Conservation (phyloP, 2,329 filamentous ascomycete species). For the Fusarium chuoi region DNA sequence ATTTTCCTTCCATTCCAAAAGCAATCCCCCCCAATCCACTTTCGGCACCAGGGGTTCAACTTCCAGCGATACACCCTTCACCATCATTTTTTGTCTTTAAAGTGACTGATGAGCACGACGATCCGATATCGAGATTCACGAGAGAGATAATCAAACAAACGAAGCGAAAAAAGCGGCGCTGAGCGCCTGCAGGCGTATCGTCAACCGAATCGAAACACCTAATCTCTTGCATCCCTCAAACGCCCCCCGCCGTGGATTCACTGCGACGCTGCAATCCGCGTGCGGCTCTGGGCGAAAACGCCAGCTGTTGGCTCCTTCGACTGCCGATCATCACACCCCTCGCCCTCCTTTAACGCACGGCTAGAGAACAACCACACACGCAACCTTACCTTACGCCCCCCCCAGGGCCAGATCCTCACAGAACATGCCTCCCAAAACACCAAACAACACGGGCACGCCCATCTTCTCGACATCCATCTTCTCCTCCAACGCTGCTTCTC, state of each 20-base stretch:
- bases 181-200: constrained; percentile 8
- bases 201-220: not conserved
- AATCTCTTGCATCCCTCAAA: not conserved
- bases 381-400: not conserved
- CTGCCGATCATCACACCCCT: constrained; percentile 27
- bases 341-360: constrained; percentile 13
- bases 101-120: not conserved
- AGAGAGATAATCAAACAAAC: not conserved
- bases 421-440: constrained; percentile 42
- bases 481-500: constrained; percentile 46
- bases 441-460: constrained; percentile 45
- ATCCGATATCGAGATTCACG: not conserved
- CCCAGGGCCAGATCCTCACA: not conserved
- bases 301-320: constrained; percentile 13
- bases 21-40: constrained; percentile 12
- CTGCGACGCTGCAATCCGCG: constrained; percentile 21
- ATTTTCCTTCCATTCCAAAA: constrained; percentile 26
- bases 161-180: not conserved
- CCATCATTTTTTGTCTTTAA: not conserved
- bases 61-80: constrained; percentile 1
- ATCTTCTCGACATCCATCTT: constrained; percentile 52
- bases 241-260: not conserved
- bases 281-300: constrained; percentile 24
- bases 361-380: not conserved
- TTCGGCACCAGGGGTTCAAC: constrained; percentile 24